Percentiles rank a stretch among this genome's conserved stretches.
These are phyloP conservation scores for Cardamine occulta DNA, from an alignment of 345 rosid species.

Conservation along the genomic window DNA sequence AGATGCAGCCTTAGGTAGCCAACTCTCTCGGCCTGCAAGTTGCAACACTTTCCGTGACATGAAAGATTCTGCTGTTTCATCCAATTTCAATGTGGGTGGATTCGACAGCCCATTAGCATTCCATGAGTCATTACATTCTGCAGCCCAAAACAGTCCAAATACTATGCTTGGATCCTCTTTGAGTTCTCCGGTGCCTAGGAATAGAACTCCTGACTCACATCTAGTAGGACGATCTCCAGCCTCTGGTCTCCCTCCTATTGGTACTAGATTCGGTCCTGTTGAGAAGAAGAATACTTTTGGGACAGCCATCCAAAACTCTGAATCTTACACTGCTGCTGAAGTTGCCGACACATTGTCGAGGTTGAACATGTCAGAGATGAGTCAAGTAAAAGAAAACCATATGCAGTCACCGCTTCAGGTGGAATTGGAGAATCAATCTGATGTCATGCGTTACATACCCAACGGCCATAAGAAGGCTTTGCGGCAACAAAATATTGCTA, in stretches of 20 bases:
- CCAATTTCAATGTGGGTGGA: slow-evolving; percentile 49
- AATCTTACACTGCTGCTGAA: slow-evolving; percentile 58
- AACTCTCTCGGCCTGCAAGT: slow-evolving; percentile 68
- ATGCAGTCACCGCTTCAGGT: slow-evolving; percentile 52
- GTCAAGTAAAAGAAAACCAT: slow-evolving; percentile 52
- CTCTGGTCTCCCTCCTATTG: slow-evolving; percentile 68
- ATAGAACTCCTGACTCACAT: slow-evolving; percentile 71
- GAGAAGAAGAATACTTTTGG: slow-evolving; percentile 59
- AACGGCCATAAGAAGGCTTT: slow-evolving; percentile 55
- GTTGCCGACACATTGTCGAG: slow-evolving; percentile 63
- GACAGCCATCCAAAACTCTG: slow-evolving; percentile 52
- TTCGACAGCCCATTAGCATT: slow-evolving; percentile 54
- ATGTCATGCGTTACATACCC: slow-evolving; percentile 54
- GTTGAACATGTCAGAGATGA: slow-evolving; percentile 55
- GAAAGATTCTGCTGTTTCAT: slow-evolving; percentile 47
- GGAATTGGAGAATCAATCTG: slow-evolving; percentile 49
- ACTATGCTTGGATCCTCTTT: slow-evolving; percentile 54
- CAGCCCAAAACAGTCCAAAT: slow-evolving; percentile 45
- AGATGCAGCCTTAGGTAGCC: slow-evolving; percentile 57
- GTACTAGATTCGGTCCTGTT: slow-evolving; percentile 55
- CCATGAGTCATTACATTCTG: slow-evolving; percentile 52
- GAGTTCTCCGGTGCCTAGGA: slow-evolving; percentile 70
- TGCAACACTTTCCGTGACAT: slow-evolving; percentile 67
- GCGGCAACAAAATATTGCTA: slow-evolving; percentile 56
- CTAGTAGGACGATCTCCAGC: slow-evolving; percentile 58